Evolutionary conservation across 169 alveolate genomes (phyloP).

Genomic region (Miamiensis avidus): DNA sequence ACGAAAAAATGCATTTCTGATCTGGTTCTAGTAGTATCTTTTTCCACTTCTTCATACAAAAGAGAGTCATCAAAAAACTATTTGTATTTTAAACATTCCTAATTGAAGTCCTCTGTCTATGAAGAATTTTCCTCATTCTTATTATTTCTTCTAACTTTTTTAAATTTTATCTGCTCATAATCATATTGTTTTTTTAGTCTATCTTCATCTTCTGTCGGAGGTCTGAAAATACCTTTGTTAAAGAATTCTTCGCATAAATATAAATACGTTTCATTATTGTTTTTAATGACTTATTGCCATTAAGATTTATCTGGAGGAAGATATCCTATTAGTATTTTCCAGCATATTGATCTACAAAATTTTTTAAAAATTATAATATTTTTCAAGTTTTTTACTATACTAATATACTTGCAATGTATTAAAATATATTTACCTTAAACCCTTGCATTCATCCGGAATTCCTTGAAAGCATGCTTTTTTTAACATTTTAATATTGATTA

Average conservation of each 20-base stretch:
- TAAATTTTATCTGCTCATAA: conserved; percentile 6
- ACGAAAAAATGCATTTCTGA: conserved; percentile 77
- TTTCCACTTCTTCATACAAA: conserved; percentile 83
- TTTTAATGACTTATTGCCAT: conserved; percentile 34
- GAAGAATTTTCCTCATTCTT: conserved; percentile 56
- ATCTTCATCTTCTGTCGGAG: neutral
- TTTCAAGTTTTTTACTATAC: too few relatives aligned
- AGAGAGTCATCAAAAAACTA: conserved; percentile 46
- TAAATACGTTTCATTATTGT: conserved; percentile 29
- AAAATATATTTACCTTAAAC: conserved; percentile 5
- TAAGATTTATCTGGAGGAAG: conserved; percentile 35
- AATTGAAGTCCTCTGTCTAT: conserved; percentile 29
- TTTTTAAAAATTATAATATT: too few relatives aligned
- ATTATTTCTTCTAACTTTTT: conserved; percentile 18
- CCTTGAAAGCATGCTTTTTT: conserved; percentile 21
- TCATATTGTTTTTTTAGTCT: conserved; percentile 24
- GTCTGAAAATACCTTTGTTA: neutral
- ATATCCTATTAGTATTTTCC: conserved; percentile 56
- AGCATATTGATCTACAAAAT: conserved; percentile 26
- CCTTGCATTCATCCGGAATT: conserved; percentile 49
- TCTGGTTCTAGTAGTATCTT: conserved; percentile 84
- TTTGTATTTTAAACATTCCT: neutral
- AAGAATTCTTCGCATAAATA: conserved; percentile 12
- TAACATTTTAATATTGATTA: conserved; percentile 10
- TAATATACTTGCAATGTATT: too few relatives aligned